Base-by-base conservation (phyloP, 1,284 basidiomycete genomes). In the Tilletia caries region DNA sequence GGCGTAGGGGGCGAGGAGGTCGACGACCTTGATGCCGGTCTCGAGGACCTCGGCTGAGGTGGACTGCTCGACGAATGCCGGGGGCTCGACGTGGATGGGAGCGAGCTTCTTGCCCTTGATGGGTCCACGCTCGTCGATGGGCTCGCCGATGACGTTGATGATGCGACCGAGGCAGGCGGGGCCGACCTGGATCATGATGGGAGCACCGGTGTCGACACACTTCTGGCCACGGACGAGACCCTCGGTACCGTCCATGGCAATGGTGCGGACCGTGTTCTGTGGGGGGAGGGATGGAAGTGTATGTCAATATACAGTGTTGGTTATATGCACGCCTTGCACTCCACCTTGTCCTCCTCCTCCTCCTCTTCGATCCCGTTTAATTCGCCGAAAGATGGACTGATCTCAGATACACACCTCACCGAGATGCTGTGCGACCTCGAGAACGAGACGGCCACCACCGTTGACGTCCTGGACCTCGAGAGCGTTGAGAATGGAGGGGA, bases 141-240 rank as follows among this genome's bases (percentile, higher is more conserved):
- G 93, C 86, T 98, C 95, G 83, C 95, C 95, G 86, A 98, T 97
- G 86, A 98, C 95, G 87, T 98, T 98, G 92, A 98, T 97, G 89
- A 98, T 98, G 85, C 95, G 93, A 73, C 95, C 95, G 73, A 98
- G 90, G 67, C 92, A 94, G 74, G 88, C 92, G 75, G 89, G 89
- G 75, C 95, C 95, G 84, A 98, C 95, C 81, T 95, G 95, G 78
- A 98, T 93, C 86, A 89, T 89, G 86, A 98, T 98, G 85, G 95
- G 95, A 70, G 91, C 87, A 85, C 95, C 95, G 64, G 95, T 96
- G 87, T 98, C 95, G 82, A 95, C 84, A 83, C 98, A 95, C 87
- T 91, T 94, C 86, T 95, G 92, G 68, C 95, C 95, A 87, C 95
- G 94, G 79, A 98, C 94, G 83, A 98, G 92, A 93, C 95, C 95